phyloP scores from a whole-genome alignment of 345 rosid species.

The thale cress (Arabidopsis thaliana) region DNA sequence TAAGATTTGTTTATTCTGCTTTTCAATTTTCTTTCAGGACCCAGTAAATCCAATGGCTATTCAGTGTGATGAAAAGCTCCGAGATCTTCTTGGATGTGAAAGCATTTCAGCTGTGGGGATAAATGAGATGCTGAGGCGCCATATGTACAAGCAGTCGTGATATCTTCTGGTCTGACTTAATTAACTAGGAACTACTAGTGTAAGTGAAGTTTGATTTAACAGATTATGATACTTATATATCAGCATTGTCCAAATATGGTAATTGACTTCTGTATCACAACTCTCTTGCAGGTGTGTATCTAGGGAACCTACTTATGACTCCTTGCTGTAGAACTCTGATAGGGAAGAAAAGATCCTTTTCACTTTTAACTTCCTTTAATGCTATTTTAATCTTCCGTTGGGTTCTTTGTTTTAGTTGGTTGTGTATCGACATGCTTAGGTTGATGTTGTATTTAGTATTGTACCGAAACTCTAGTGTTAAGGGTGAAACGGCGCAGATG shows the following conservation, averaged over 20 bases:
- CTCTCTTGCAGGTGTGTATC: slow-evolving; percentile 58
- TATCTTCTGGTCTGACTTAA: slow-evolving; percentile 47
- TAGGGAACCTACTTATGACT: slow-evolving; percentile 45
- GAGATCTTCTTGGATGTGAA: slow-evolving; percentile 83
- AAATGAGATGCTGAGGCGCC: slow-evolving; percentile 69
- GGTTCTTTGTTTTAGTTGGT: slow-evolving; percentile 36
- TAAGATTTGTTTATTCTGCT: slow-evolving; percentile 10
- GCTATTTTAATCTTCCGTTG: slow-evolving; percentile 40
- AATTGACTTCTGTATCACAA: slow-evolving; percentile 8
- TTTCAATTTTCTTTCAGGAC: slow-evolving; percentile 53
- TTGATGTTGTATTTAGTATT: slow-evolving; percentile 42
- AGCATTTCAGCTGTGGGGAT: slow-evolving; percentile 87
- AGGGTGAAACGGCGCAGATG: slow-evolving; percentile 51
- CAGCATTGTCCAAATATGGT: background rate
- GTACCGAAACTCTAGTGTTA: slow-evolving; percentile 51
- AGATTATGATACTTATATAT: background rate
- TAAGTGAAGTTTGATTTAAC: slow-evolving; percentile 13
- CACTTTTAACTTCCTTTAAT: slow-evolving; percentile 29
- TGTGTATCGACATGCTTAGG: slow-evolving; percentile 58
- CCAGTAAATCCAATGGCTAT: slow-evolving; percentile 81
- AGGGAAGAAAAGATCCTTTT: slow-evolving; percentile 48
- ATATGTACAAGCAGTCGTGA: slow-evolving; percentile 69
- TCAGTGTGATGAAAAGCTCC: slow-evolving; percentile 75
- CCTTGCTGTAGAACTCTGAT: slow-evolving; percentile 46
- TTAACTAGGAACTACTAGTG: slow-evolving; percentile 48